phyloP scores from a whole-genome alignment of 495 filamentous ascomycete genomes.

The Cenococcum geophilum region DNA sequence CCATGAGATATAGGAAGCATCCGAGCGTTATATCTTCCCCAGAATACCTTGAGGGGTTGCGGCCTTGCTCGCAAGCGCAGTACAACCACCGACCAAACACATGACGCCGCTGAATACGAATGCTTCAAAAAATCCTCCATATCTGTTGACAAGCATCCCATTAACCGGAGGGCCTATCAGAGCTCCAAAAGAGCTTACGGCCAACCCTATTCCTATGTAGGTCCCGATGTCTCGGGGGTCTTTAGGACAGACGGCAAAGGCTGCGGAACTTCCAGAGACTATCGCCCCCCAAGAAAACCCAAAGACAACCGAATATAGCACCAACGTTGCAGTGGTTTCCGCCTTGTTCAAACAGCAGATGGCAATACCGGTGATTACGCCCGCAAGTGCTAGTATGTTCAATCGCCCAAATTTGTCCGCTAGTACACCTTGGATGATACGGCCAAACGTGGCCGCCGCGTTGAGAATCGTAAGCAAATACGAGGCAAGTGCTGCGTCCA shows the following conservation, averaged over 20 bases:
- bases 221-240: constrained; percentile 47
- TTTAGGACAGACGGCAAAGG: constrained; percentile 37
- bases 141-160: constrained; percentile 44
- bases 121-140: constrained; percentile 40
- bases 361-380: constrained; percentile 39
- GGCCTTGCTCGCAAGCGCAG: constrained; percentile 32
- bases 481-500: constrained; percentile 41
- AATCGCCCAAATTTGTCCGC: constrained; percentile 50
- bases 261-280: constrained; percentile 43
- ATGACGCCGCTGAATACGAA: constrained; percentile 47
- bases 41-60: constrained; percentile 34
- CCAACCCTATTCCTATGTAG: constrained; percentile 52
- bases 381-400: constrained; percentile 41
- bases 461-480: constrained; percentile 35
- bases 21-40: constrained; percentile 22
- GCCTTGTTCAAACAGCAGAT: constrained; percentile 42
- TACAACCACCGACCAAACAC: constrained; percentile 28
- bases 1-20: background rate
- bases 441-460: constrained; percentile 48
- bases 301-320: constrained; percentile 36
- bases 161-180: constrained; percentile 51
- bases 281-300: constrained; percentile 45
- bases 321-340: constrained; percentile 38
- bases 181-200: constrained; percentile 39
- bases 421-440: constrained; percentile 51